Evolutionary conservation across 192 early-diverging fungal genomes (phyloP).

Genomic region (Pecoramyces ruminantium): DNA sequence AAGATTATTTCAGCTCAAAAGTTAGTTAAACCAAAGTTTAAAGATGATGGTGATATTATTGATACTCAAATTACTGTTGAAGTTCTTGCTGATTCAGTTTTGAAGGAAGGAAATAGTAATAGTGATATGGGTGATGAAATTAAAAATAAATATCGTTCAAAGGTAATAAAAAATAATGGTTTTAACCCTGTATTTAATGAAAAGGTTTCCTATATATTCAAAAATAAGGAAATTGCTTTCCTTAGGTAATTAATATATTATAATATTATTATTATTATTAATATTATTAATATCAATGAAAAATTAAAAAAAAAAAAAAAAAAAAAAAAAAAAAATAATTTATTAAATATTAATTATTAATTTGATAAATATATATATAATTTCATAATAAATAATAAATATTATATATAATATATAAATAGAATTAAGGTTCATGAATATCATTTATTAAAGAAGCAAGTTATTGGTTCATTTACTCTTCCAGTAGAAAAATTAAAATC

Average conservation of each 20-base stretch:
- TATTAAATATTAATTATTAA: too few relatives aligned
- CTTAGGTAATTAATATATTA: slow-evolving; percentile 12
- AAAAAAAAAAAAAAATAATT: too few relatives aligned
- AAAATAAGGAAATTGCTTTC: slow-evolving; percentile 19
- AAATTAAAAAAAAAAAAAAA: too few relatives aligned
- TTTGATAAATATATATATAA: too few relatives aligned
- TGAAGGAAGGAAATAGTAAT: not conserved
- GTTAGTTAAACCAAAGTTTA: slow-evolving; percentile 42
- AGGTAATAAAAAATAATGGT: slow-evolving; percentile 32
- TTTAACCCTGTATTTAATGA: slow-evolving; percentile 36
- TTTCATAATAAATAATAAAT: too few relatives aligned
- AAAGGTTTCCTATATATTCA: slow-evolving; percentile 16
- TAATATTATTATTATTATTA: too few relatives aligned
- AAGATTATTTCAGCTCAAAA: slow-evolving; percentile 53
- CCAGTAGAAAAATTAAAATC: not conserved
- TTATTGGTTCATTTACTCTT: not conserved
- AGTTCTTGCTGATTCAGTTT: slow-evolving; percentile 10
- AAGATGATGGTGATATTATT: slow-evolving; percentile 20
- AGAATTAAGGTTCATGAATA: not conserved
- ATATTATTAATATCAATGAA: too few relatives aligned
- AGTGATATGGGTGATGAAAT: slow-evolving; percentile 9
- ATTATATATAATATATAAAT: not conserved
- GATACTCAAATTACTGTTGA: slow-evolving; percentile 48
- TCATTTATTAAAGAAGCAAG: not conserved
- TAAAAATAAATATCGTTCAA: slow-evolving; percentile 24